Evolutionary conservation across 768 basidiomycete species (phyloP).

Genomic region (Mrakia frigida): DNA sequence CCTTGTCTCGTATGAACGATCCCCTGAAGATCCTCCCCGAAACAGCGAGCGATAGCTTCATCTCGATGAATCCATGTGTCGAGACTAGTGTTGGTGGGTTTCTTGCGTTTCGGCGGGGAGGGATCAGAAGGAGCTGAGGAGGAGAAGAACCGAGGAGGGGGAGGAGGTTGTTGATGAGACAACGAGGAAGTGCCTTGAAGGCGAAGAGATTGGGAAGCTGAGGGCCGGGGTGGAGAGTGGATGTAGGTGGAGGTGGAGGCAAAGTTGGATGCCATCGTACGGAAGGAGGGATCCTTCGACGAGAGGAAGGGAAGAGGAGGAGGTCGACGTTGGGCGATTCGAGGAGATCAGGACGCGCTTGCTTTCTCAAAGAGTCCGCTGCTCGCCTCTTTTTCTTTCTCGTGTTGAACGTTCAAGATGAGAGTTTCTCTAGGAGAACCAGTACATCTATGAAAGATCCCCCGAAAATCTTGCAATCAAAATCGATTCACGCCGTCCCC

Average conservation of each 20-base stretch:
- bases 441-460: too few relatives aligned
- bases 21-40: background rate
- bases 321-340: background rate
- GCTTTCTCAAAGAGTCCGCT: too few relatives aligned
- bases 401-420: too few relatives aligned
- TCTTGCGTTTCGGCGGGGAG: background rate
- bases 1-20: background rate
- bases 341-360: too few relatives aligned
- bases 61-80: background rate
- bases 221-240: background rate
- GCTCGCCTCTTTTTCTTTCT: too few relatives aligned
- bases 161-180: background rate
- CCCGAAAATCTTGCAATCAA: too few relatives aligned
- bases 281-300: background rate
- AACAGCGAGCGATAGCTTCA: constrained; percentile 1
- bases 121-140: too few relatives aligned
- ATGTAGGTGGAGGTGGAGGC: background rate
- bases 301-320: background rate
- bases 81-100: background rate
- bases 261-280: background rate
- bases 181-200: background rate
- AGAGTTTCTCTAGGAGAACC: too few relatives aligned
- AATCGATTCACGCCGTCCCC: too few relatives aligned
- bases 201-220: background rate
- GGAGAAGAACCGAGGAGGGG: background rate